Base-by-base conservation (phyloP, 148 eudicot genomes). In the Arctostaphylos glauca region DNA sequence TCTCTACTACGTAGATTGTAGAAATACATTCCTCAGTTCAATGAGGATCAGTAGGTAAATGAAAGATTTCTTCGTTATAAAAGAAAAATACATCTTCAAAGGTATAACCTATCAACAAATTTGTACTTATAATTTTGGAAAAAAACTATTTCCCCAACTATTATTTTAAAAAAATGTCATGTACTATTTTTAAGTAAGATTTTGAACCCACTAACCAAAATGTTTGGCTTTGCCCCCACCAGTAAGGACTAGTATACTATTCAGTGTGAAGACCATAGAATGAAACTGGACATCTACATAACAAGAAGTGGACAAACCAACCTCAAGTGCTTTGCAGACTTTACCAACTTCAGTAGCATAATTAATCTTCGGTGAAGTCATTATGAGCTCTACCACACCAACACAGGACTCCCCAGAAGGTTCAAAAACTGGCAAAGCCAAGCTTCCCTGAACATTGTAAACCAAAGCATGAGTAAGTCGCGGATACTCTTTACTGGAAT, bases 281-380 rank as follows among this genome's bases (percentile, higher is more conserved):
- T 21, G 44, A 54, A 52, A 76, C 59, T 50, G 77, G 23, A 76
- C 43, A 25, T 31, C 12, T 14, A 75, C 1, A 3, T 0, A 18
- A 50, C 50, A 10, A n/a, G 60, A 52, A 53, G 44, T 7, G 19
- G 14, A 54, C 6, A 47, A 82, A 86, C 93, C 82, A 91, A 96
- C 98, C 99, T 94, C 95, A 82, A 96, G 95, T 72, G 97, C 99
- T 88, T 91, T 96, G 91, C 94, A 96, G 74, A 94, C 97, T 93
- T 92, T 92, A 84, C 93, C 97, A 87, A 96, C 98, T 88, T 96
- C 99, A 21, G 94, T 90, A 82, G 95, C 97, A 92, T 94, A 96
- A 64, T 52, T 58, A 74, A 94, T 91, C 87, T 91, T 93, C 86
- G 90, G 92, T 59, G 89, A 91, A 84, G 97, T 94, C 98, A 94